phyloP scores from a whole-genome alignment of 768 basidiomycete species.

The Serendipita indica region DNA sequence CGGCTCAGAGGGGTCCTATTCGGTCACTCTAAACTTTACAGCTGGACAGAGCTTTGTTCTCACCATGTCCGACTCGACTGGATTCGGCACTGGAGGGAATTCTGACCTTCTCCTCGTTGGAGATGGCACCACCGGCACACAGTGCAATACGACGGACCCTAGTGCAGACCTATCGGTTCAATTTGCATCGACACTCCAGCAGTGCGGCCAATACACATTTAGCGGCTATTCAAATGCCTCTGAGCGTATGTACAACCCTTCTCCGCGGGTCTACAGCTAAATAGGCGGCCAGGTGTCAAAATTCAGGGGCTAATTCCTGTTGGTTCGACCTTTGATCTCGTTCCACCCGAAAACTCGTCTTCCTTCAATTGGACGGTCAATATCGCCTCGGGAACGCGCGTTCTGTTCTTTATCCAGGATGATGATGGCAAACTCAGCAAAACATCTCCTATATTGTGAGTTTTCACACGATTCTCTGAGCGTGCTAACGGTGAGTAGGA shows the following conservation, averaged over 20 bases:
- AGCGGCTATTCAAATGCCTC: conserved; percentile 25
- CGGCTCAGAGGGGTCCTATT: conserved; percentile 40
- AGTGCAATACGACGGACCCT: conserved; percentile 37
- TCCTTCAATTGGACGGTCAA: conserved; percentile 42
- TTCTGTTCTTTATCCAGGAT: conserved; percentile 29
- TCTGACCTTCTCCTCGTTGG: conserved; percentile 36
- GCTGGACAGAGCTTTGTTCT: conserved; percentile 32
- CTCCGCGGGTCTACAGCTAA: conserved; percentile 25
- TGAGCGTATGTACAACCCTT: conserved; percentile 38
- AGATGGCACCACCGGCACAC: conserved; percentile 25
- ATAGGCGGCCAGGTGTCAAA: conserved; percentile 28
- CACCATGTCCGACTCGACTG: conserved; percentile 58
- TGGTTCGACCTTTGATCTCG: conserved; percentile 36
- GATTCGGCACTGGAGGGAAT: conserved; percentile 52
- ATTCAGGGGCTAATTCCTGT: conserved; percentile 47
- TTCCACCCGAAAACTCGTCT: conserved; percentile 27
- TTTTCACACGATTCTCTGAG: conserved; percentile 30
- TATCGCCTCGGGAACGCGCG: conserved; percentile 40
- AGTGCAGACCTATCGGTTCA: conserved; percentile 17
- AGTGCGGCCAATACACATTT: conserved; percentile 31
- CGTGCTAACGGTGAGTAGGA: neutral
- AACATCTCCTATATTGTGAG: conserved; percentile 14
- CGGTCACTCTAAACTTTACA: conserved; percentile 27
- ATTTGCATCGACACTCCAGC: neutral
- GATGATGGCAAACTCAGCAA: neutral